phyloP scores from a whole-genome alignment of 2,329 filamentous ascomycete species.

The Apiospora kogelbergensis region DNA sequence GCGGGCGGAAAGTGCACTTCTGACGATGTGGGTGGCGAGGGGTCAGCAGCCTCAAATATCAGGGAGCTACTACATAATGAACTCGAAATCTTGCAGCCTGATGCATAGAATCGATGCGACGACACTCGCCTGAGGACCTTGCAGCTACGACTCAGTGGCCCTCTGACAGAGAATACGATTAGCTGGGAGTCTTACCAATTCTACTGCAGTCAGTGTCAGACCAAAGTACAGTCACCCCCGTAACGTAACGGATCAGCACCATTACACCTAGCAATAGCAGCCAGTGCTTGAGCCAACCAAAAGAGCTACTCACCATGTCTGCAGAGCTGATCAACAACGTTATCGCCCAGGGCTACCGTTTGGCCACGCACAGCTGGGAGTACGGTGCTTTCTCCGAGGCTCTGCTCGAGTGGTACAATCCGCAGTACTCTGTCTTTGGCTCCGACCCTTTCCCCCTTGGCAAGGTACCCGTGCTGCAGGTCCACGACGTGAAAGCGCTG shows the following conservation, averaged over 20 bases:
- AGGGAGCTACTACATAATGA: background rate
- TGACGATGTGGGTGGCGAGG: background rate
- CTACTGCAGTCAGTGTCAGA: background rate
- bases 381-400: conserved; percentile 26
- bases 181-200: background rate
- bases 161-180: too few relatives aligned
- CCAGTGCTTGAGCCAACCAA: background rate
- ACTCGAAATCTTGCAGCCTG: background rate
- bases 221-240: background rate
- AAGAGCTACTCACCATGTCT: background rate
- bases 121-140: background rate
- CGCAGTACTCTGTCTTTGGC: conserved; percentile 24
- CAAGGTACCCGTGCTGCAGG: conserved; percentile 34
- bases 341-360: conserved; percentile 22
- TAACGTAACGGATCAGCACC: background rate
- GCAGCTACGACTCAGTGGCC: background rate
- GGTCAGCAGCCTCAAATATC: background rate
- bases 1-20: background rate
- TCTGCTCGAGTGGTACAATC: conserved; percentile 26
- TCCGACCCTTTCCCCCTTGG: conserved; percentile 30
- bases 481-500: conserved; percentile 22
- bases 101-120: background rate
- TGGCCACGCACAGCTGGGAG: conserved; percentile 29
- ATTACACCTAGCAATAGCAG: background rate
- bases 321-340: conserved; percentile 20